A percentile compares a stretch with the other conserved stretches of the same genome.
Evolutionary conservation across 2,329 filamentous ascomycete genomes (phyloP).

Genomic region (Proliferodiscus dingleyae): DNA sequence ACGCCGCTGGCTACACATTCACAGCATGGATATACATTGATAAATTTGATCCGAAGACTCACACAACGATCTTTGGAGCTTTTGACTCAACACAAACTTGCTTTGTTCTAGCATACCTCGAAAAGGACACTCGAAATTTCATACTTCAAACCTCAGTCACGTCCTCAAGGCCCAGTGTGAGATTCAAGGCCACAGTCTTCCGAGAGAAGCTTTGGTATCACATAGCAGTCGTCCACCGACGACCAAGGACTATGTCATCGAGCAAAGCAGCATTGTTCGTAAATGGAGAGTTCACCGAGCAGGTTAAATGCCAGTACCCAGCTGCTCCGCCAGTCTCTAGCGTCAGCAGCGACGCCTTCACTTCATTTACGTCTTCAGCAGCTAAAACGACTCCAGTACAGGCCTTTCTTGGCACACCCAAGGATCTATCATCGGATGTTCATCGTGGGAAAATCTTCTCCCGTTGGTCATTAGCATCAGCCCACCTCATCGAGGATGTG

Average conservation of each 20-base stretch:
- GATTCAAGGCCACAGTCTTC: conserved; percentile 83
- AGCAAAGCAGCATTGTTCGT: conserved; percentile 86
- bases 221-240: conserved; percentile 79
- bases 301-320: conserved; percentile 85
- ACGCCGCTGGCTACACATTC: conserved; percentile 80
- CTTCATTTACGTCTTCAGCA: conserved; percentile 60
- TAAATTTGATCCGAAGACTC: conserved; percentile 73
- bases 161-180: conserved; percentile 79
- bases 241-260: conserved; percentile 66
- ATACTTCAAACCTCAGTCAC: conserved; percentile 94
- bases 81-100: conserved; percentile 90
- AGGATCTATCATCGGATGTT: conserved; percentile 72
- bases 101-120: conserved; percentile 89
- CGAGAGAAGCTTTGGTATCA: conserved; percentile 84
- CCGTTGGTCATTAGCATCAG: conserved; percentile 84
- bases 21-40: conserved; percentile 86
- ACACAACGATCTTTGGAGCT: conserved; percentile 93
- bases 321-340: conserved; percentile 63
- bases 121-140: conserved; percentile 88
- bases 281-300: conserved; percentile 89
- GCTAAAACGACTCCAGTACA: conserved; percentile 65
- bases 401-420: conserved; percentile 88
- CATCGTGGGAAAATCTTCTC: conserved; percentile 70
- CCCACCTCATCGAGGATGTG: conserved; percentile 81
- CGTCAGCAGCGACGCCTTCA: conserved; percentile 61